phyloP scores from a whole-genome alignment of 768 basidiomycete genomes.

The Boletus rex-veris region DNA sequence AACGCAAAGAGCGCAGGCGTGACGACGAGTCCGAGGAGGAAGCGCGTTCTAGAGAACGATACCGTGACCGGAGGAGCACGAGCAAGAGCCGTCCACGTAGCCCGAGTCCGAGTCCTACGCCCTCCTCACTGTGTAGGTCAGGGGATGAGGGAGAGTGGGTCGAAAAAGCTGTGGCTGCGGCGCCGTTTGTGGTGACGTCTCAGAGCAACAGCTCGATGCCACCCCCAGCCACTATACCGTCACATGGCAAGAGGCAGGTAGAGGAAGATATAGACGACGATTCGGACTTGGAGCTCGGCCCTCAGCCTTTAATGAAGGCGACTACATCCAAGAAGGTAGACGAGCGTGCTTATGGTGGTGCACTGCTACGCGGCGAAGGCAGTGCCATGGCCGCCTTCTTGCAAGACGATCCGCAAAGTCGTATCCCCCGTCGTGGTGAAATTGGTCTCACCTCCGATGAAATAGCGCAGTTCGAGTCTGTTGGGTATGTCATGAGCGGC shows the following conservation, averaged over 20 bases:
- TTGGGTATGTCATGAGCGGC: slow-evolving; percentile 98
- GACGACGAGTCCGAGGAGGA: slow-evolving; percentile 35
- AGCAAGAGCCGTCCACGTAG: slow-evolving; percentile 35
- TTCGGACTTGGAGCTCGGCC: slow-evolving; percentile 73
- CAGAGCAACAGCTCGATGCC: slow-evolving; percentile 23
- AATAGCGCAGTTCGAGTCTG: slow-evolving; percentile 83
- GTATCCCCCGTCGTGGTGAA: slow-evolving; percentile 98
- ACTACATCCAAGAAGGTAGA: slow-evolving; percentile 54
- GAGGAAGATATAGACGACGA: slow-evolving; percentile 34
- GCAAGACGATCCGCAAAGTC: slow-evolving; percentile 73
- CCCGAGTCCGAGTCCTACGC: slow-evolving; percentile 34
- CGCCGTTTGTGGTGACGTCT: slow-evolving; percentile 26
- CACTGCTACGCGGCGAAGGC: slow-evolving; percentile 90
- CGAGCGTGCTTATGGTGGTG: slow-evolving; percentile 86
- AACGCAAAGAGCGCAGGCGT: slow-evolving; percentile 36
- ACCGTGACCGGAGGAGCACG: slow-evolving; percentile 27
- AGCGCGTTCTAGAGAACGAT: slow-evolving; percentile 29
- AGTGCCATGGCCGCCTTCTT: slow-evolving; percentile 98
- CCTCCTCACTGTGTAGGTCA: slow-evolving; percentile 25
- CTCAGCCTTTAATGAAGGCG: slow-evolving; percentile 55
- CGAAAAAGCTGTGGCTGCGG: slow-evolving; percentile 44
- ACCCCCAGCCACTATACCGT: slow-evolving; percentile 19
- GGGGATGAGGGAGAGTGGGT: slow-evolving; percentile 67
- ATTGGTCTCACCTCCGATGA: slow-evolving; percentile 88
- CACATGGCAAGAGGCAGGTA: slow-evolving; percentile 10